Percentiles rank a stretch among this genome's conserved stretches.
These are phyloP conservation scores for Diaporthe citri DNA, from an alignment of 2,329 filamentous ascomycete species.

Conservation along the genomic window DNA sequence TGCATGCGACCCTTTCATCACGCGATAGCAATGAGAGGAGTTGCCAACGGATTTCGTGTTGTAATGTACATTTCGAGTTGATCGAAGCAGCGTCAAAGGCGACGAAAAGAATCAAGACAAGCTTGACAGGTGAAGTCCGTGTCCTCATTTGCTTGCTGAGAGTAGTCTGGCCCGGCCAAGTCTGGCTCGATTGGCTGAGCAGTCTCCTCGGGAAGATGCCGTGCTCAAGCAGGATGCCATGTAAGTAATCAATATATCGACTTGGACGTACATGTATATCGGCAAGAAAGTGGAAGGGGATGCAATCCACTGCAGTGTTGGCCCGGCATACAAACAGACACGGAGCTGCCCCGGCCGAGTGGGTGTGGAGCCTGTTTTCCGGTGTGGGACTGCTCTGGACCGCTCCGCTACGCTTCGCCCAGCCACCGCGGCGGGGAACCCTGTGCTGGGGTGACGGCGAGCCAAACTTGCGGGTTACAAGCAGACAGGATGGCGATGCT, in stretches of 20 bases:
- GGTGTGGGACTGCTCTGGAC: constrained; percentile 3
- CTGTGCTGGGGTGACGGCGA: neutral
- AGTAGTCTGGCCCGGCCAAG: neutral
- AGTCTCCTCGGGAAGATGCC: constrained; percentile 7
- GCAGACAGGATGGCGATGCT: neutral
- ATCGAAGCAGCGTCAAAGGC: neutral
- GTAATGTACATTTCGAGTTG: neutral
- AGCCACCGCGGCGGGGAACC: constrained; percentile 18
- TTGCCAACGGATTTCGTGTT: neutral
- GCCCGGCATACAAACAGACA: neutral
- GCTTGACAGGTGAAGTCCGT: neutral
- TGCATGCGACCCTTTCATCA: constrained; percentile 17
- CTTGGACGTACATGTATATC: neutral
- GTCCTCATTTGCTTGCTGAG: neutral
- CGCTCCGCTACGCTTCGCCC: neutral
- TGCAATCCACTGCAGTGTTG: constrained; percentile 11
- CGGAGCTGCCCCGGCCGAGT: constrained; percentile 30
- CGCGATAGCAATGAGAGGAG: neutral
- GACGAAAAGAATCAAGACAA: neutral
- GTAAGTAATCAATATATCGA: constrained; percentile 31
- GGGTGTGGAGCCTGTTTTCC: constrained; percentile 16
- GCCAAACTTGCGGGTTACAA: neutral
- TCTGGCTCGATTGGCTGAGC: neutral
- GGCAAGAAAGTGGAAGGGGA: constrained; percentile 21
- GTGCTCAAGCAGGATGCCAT: neutral